Conservation (phyloP, 495 filamentous ascomycete genomes). For the Podospora sp. region DNA sequence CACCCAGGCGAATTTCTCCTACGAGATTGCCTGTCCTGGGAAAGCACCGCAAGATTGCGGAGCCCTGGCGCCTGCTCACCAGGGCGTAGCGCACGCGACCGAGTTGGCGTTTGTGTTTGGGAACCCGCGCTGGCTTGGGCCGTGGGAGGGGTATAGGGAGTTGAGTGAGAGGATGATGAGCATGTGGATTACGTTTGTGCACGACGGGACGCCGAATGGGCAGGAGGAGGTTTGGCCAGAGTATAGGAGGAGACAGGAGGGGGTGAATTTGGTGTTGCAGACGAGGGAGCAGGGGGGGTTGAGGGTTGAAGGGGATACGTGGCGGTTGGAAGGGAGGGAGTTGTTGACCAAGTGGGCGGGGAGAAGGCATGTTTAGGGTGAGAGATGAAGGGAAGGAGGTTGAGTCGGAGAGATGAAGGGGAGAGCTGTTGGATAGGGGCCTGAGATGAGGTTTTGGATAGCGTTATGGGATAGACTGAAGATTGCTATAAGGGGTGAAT, state of each 20-base stretch:
- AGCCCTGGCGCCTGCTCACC: conserved; percentile 33
- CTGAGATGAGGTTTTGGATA: too few relatives aligned
- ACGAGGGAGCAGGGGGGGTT: conserved; percentile 37
- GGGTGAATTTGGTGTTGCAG: conserved; percentile 39
- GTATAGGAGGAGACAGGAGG: conserved; percentile 30
- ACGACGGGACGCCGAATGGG: conserved; percentile 38
- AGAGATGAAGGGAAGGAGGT: neutral
- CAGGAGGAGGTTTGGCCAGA: conserved; percentile 34
- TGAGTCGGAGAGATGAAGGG: neutral
- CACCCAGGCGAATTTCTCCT: conserved; percentile 16
- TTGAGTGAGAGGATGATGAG: conserved; percentile 34
- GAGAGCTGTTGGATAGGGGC: too few relatives aligned
- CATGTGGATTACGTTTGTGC: conserved; percentile 40
- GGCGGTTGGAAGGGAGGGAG: conserved; percentile 38
- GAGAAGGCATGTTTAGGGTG: conserved; percentile 35
- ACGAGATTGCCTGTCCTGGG: conserved; percentile 15
- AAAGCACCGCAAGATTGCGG: conserved; percentile 8
- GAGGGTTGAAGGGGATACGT: conserved; percentile 38
- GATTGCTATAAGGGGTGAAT: too few relatives aligned
- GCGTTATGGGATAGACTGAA: too few relatives aligned
- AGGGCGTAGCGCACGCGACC: conserved; percentile 41
- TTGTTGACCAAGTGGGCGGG: conserved; percentile 39
- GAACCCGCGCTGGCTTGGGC: conserved; percentile 35
- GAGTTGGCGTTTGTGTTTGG: conserved; percentile 41
- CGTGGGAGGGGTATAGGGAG: conserved; percentile 34